Conservation (phyloP, 2,329 filamentous ascomycete genomes). For the Albifimbria verrucaria region DNA sequence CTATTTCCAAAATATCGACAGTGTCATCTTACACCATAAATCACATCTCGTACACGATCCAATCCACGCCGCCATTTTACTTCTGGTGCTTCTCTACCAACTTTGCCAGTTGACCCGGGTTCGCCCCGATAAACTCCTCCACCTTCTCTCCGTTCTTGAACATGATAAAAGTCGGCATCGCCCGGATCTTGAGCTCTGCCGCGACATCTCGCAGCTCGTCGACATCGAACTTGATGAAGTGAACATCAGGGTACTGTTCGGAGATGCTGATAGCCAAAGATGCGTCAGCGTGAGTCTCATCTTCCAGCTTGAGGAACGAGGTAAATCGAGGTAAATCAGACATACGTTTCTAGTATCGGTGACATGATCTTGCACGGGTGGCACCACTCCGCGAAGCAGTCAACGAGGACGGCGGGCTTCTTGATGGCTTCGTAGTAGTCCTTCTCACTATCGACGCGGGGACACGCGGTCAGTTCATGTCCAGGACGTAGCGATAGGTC, state of each 20-base stretch:
- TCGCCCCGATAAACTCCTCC: constrained; percentile 74
- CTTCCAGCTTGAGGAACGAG: no score
- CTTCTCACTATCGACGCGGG: background rate
- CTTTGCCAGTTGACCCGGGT: constrained; percentile 44
- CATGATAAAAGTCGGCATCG: constrained; percentile 89
- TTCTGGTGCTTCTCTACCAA: background rate
- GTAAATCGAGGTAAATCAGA: background rate
- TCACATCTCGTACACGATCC: no score
- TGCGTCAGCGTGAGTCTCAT: no score
- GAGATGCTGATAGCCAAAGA: no score
- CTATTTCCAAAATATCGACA: no score
- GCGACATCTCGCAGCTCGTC: constrained; percentile 75
- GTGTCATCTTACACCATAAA: no score
- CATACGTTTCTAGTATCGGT: constrained; percentile 55
- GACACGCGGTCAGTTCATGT: constrained; percentile 2
- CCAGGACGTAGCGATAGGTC: background rate
- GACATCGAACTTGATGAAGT: constrained; percentile 90
- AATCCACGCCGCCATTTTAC: background rate
- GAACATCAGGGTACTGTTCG: constrained; percentile 52
- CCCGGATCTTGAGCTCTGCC: constrained; percentile 73
- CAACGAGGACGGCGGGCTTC: constrained; percentile 67
- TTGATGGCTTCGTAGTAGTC: constrained; percentile 52
- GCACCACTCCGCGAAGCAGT: constrained; percentile 68
- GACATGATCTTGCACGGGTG: constrained; percentile 92
- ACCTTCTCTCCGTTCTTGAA: constrained; percentile 78